These are phyloP conservation scores for Gnaphalium uliginosum DNA, from an alignment of 129 eudicot genomes.

Conservation along the genomic window DNA sequence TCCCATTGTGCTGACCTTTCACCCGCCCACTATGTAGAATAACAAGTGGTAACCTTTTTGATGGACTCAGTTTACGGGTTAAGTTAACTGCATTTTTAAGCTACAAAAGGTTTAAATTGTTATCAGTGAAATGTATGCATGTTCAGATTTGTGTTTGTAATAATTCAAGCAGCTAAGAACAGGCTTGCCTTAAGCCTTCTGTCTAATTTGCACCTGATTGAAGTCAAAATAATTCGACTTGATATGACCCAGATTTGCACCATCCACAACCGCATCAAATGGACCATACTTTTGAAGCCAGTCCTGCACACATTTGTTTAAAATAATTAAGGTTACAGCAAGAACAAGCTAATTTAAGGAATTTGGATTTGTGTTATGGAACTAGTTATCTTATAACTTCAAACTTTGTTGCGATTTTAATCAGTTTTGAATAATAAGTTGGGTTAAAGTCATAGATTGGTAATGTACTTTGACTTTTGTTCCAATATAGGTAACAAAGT, in stretches of 20 bases:
- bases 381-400: not conserved
- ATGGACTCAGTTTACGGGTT: slow-evolving; percentile 57
- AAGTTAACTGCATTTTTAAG: slow-evolving; percentile 61
- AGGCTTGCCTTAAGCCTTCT: not conserved
- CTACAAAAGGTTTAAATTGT: slow-evolving; percentile 37
- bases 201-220: slow-evolving; percentile 48
- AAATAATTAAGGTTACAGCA: not conserved
- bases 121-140: slow-evolving; percentile 3
- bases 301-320: slow-evolving; percentile 55
- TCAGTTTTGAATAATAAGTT: not conserved
- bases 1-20: slow-evolving; percentile 53
- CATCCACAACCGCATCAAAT: slow-evolving; percentile 97
- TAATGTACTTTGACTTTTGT: too few relatives aligned
- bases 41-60: slow-evolving; percentile 78
- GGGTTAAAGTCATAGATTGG: too few relatives aligned
- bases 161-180: not conserved
- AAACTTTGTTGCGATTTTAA: not conserved
- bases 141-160: slow-evolving; percentile 2
- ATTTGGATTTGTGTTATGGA: not conserved
- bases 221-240: slow-evolving; percentile 56
- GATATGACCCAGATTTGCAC: slow-evolving; percentile 79
- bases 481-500: too few relatives aligned
- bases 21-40: slow-evolving; percentile 72
- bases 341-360: not conserved
- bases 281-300: slow-evolving; percentile 92